Base-by-base conservation (phyloP, 2,329 filamentous ascomycete genomes). In the Neonectria hederae region DNA sequence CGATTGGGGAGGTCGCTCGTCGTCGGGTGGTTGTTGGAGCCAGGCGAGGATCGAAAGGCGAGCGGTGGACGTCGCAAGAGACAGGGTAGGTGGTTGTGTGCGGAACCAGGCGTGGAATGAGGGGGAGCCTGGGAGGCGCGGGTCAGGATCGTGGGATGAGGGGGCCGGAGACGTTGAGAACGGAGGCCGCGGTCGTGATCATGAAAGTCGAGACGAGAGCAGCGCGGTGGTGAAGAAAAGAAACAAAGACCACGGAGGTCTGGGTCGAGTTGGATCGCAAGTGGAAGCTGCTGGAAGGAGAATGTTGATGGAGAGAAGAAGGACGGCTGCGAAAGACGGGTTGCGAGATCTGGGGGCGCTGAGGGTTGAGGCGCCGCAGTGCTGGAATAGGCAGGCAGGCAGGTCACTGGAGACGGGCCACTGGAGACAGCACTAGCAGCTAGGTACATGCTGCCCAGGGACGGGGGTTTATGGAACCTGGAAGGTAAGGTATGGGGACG, bases 81-180 rank as follows among this genome's bases (percentile, higher is more conserved):
- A 56, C 48, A 64, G 59, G 48, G 65, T 59, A 57, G 70, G 69
- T 35, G 55, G 43, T 49, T 52, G 55, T 46, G 55, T 54, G 66
- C 62, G 63, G 62, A 69, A 69, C 56, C 48, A 56, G 46, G 56
- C 59, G 62, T 62, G 65, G 59, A 54, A 58, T 69, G 65, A 66
- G 69, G 70, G 70, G 63, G 58, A n/a, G 35, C 35, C 32, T 38
- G 35, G 38, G 38, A 62, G 54, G 63, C 59, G 65, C 69, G 62
- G 70, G 63, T 65, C 61, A 60, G 57, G 67, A 65, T 70, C 61
- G 67, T 69, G 65, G 52, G 60, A 66, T 55, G 60, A 62, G 65
- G 43, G 55, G 58, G 62, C 59, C 53, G 65, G 54, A 67, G 58
- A 57, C 43, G 51, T 51, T 55, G 55, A 58, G 35, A 54, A 68